phyloP scores from a whole-genome alignment of 768 basidiomycete genomes.

The Rubroboletus pulcherrimus region DNA sequence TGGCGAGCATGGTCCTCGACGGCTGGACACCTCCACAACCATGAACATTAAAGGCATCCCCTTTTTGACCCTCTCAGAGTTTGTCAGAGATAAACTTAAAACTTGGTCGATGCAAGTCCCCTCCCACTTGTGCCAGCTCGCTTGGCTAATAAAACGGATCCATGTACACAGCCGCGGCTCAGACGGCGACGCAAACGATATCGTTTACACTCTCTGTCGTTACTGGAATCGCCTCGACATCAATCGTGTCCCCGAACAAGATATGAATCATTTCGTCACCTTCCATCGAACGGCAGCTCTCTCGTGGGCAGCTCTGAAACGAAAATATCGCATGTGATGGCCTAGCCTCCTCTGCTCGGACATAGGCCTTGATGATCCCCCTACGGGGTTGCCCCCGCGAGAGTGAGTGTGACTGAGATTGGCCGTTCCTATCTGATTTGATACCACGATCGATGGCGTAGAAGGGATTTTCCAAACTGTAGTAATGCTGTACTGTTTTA shows the following conservation, averaged over 20 bases:
- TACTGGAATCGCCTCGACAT: conserved; percentile 84
- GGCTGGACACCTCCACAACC: conserved; percentile 62
- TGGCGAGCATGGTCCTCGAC: conserved; percentile 77
- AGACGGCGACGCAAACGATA: conserved; percentile 76
- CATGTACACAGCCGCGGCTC: conserved; percentile 51
- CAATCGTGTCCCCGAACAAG: conserved; percentile 81
- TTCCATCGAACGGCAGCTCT: conserved; percentile 57
- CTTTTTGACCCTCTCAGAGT: conserved; percentile 82
- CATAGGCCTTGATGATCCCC: neutral
- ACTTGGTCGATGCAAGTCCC: conserved; percentile 70
- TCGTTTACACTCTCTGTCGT: conserved; percentile 62
- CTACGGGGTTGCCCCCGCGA: neutral
- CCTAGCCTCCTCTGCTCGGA: neutral
- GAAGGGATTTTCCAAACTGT: conserved; percentile 16
- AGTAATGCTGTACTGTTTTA: conserved; percentile 22
- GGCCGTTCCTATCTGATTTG: conserved; percentile 28
- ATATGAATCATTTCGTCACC: conserved; percentile 75
- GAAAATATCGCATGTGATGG: conserved; percentile 62
- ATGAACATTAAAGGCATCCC: conserved; percentile 69
- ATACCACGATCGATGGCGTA: conserved; percentile 21
- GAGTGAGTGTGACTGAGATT: conserved; percentile 1
- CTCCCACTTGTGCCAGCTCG: neutral
- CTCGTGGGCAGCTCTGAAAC: conserved; percentile 71
- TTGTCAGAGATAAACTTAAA: conserved; percentile 81
- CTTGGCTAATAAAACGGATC: conserved; percentile 13